Conservation (phyloP, 441 rosid genomes). For the Syzygium syzygioides region DNA sequence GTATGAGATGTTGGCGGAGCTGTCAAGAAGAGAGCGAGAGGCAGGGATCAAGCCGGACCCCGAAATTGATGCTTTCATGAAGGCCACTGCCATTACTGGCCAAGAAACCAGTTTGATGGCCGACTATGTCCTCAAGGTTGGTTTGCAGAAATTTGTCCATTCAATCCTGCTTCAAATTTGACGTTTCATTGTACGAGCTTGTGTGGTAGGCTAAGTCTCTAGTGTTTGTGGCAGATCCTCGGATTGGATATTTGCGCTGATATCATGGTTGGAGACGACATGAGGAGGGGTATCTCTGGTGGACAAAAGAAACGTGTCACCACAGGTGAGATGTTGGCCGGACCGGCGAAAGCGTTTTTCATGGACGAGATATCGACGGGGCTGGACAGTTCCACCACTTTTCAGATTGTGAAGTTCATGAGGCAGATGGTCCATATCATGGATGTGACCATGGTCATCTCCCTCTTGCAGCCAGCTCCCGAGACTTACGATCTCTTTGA, state of each 20-base stretch:
- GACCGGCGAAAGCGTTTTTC: slow-evolving; percentile 72
- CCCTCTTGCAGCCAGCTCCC: slow-evolving; percentile 86
- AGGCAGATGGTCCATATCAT: slow-evolving; percentile 81
- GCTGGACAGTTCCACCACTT: slow-evolving; percentile 82
- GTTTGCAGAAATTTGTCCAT: neutral
- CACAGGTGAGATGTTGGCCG: slow-evolving; percentile 90
- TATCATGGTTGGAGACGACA: slow-evolving; percentile 43
- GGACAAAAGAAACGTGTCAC: slow-evolving; percentile 61
- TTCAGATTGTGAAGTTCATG: slow-evolving; percentile 69
- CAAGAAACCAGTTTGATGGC: slow-evolving; percentile 78
- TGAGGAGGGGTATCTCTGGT: slow-evolving; percentile 13
- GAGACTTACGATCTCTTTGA: slow-evolving; percentile 64
- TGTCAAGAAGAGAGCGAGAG: slow-evolving; percentile 65
- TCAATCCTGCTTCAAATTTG: neutral
- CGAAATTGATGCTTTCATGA: slow-evolving; percentile 91
- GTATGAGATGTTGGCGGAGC: slow-evolving; percentile 59
- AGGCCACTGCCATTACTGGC: slow-evolving; percentile 71
- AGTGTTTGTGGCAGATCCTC: neutral
- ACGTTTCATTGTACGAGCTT: neutral
- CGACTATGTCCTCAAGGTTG: slow-evolving; percentile 75
- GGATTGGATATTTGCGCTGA: slow-evolving; percentile 24
- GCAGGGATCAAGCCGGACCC: slow-evolving; percentile 79
- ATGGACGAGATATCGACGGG: slow-evolving; percentile 98
- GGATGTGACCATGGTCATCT: slow-evolving; percentile 67
- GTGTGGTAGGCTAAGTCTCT: neutral